Evolutionary conservation across 805 yeast species (phyloP).

Genomic region (Candida coleopterorum): DNA sequence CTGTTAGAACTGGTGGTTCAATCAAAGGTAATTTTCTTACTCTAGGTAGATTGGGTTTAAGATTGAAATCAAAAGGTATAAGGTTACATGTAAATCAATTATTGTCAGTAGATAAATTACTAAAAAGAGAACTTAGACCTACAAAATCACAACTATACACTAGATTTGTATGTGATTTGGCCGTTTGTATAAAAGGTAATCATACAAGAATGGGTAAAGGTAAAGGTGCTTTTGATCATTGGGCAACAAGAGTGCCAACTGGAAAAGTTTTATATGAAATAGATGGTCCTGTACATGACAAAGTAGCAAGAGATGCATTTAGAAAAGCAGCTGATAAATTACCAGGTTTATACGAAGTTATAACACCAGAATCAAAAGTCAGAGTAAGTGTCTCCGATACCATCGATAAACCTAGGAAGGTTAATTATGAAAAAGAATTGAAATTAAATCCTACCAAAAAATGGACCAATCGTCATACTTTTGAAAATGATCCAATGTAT

Average conservation of each 20-base stretch:
- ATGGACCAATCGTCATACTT: conserved; percentile 49
- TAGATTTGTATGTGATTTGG: conserved; percentile 76
- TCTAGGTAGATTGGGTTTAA: conserved; percentile 80
- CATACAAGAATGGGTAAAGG: conserved; percentile 99
- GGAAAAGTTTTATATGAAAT: conserved; percentile 91
- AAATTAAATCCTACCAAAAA: conserved; percentile 61
- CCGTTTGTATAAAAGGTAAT: conserved; percentile 95
- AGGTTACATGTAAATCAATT: conserved; percentile 84
- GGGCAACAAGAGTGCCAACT: conserved; percentile 95
- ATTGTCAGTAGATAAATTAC: conserved; percentile 83
- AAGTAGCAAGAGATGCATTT: conserved; percentile 83
- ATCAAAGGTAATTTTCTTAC: conserved; percentile 78
- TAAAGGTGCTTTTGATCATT: conserved; percentile 94
- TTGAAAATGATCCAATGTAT: conserved; percentile 45
- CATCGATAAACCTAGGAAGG: conserved; percentile 39
- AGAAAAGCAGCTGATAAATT: conserved; percentile 87
- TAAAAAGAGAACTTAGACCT: conserved; percentile 80
- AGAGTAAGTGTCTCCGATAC: conserved; percentile 67
- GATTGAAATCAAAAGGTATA: conserved; percentile 84
- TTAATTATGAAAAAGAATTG: conserved; percentile 52
- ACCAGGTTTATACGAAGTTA: conserved; percentile 89
- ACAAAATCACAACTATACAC: conserved; percentile 71
- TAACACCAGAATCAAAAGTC: conserved; percentile 56
- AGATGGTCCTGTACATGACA: conserved; percentile 76
- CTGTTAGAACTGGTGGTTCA: conserved; percentile 94